phyloP scores from a whole-genome alignment of 2,329 filamentous ascomycete species.

The Penicillium glabrum region DNA sequence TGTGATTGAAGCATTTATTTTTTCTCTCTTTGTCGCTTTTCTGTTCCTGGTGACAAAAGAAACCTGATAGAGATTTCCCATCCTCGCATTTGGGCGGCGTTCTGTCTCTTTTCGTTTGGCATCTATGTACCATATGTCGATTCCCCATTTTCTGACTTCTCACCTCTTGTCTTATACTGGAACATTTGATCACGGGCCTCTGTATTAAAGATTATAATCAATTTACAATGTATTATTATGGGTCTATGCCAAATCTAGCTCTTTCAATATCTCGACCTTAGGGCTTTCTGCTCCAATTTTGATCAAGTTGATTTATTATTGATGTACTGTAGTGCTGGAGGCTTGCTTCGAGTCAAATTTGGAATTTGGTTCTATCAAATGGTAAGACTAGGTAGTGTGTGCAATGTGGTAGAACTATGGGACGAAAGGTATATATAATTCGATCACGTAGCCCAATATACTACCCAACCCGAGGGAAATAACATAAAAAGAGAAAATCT shows the following conservation, averaged over 20 bases:
- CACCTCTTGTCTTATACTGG: constrained; percentile 19
- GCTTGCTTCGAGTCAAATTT: no score
- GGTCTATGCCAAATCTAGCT: background rate
- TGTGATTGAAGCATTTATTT: background rate
- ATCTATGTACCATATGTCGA: constrained; percentile 18
- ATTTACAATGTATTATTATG: background rate
- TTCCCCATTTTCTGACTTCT: constrained; percentile 17
- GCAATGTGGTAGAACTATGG: background rate
- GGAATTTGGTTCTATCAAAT: no score
- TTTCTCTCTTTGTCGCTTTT: background rate
- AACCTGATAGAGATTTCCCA: constrained; percentile 16
- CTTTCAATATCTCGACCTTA: no score
- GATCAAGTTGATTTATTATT: background rate
- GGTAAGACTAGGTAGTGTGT: background rate
- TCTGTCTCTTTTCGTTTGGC: constrained; percentile 14
- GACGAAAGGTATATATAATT: constrained; percentile 7
- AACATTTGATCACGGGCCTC: constrained; percentile 1
- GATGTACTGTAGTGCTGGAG: no score
- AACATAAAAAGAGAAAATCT: constrained; percentile 8
- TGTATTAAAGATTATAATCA: constrained; percentile 7
- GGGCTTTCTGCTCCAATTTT: background rate
- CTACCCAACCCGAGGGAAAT: constrained; percentile 9
- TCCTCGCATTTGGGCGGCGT: constrained; percentile 31
- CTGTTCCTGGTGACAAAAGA: constrained; percentile 3
- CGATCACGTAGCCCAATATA: constrained; percentile 20